Evolutionary conservation across 352 stramenopile species (phyloP), one percentile per base, ranked within the genome.

Genomic region (Phytophthora cactorum): DNA sequence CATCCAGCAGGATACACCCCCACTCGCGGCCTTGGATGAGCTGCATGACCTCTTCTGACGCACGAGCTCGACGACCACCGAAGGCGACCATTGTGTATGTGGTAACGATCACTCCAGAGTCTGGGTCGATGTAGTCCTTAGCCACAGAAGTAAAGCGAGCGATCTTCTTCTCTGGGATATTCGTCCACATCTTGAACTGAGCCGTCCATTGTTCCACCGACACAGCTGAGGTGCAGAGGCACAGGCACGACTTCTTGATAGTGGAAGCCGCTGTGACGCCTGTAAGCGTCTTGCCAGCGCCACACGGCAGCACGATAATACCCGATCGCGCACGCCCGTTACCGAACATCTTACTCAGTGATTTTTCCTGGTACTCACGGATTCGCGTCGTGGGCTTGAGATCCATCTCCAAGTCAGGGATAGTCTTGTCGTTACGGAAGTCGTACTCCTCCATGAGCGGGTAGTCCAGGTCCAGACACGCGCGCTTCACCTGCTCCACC

Each of bases 381-480:
- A 99, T 98, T 31, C 91, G 86, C 49, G 93, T 98, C 6, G 90
- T 97, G 49, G 89, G 91, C 55, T 96, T 95, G 22, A 95, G 72
- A 73, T 95, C 85, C 87, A 95, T 95, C 52, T 95, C 86, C 36
- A 95, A 82, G 41, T 93, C 86, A 0, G 88, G 77, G 72, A 95
- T 96, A 10, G 82, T 90, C 73, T 92, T 94, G 70, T 94, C 84
- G 31, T 96, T 93, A 50, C 86, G 86, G 78, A 99, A 99, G 77
- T 99, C 97, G 78, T 99, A 99, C 84, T 99, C 98, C 66, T 99
- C 98, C 96, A 99, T 99, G 10, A 99, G 84, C 43, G 98, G 98
- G 82, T 99, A 99, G 66, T 98, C 93, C 78, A 98, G 90, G 71
- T 99, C 85, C 63, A 98, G 77, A 78, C 97, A 98, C 34, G 93